Evolutionary conservation across 257 asterid species (phyloP), one percentile per base, ranked within the genome.

Genomic region (Solanum medicagineum): DNA sequence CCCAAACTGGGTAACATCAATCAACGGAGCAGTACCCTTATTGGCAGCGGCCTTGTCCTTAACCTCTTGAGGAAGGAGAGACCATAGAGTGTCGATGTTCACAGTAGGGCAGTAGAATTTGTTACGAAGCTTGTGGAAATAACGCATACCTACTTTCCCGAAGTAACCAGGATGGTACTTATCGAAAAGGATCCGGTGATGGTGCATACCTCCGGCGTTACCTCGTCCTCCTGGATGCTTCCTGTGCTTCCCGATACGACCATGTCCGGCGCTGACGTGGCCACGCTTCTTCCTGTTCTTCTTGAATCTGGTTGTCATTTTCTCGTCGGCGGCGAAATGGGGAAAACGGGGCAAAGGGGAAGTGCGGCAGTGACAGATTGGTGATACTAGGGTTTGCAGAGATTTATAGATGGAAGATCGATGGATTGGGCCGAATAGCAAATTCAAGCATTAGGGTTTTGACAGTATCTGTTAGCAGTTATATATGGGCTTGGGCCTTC

Each of bases 211-310:
- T 19, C 91, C 89, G 22, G 91, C 91, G 29, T 88, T 88, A 53
- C 91, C 88, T 42, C 91, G 81, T 10, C 91, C 91, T 22, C 89
- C 91, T 63, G 91, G 89, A 56, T 88, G 91, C 81, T 88, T 88
- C 15, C 91, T 57, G 88, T 88, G 91, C 40, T 88, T 88, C 0
- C 91, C 91, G 44, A 88, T 59, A 84, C 91, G 89, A 7, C 91
- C 91, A n/a, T 88, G 91, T 8, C 91, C 91, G 26, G 91, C 91
- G 59, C 91, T 88, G n/a, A 88, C 91, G 87, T 88, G 91, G 59
- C 91, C 91, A n/a, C 91, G 85, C 89, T 89, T 89, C 89, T 89
- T 89, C 66, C 91, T 62, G 89, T 87, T 87, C 84, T 87, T 89
- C 88, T 89, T 89, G 81, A 89, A 85, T 47, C 91, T 24, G 84